These are phyloP conservation scores for Lentinula boryana DNA, from an alignment of 768 basidiomycete genomes.

Conservation along the genomic window DNA sequence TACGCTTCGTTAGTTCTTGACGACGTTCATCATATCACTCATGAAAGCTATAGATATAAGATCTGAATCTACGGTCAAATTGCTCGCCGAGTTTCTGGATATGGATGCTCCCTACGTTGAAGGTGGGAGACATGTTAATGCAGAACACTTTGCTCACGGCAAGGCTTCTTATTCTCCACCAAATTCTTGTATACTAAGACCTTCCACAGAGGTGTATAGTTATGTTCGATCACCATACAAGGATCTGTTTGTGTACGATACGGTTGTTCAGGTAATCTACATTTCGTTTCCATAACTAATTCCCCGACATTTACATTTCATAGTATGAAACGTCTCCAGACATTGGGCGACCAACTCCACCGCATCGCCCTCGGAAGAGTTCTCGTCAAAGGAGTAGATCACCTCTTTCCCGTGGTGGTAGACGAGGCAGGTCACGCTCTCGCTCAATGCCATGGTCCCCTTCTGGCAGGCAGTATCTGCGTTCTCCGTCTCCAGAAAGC, in stretches of 20 bases:
- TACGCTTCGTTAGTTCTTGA: constrained; percentile 60
- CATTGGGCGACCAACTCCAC: constrained; percentile 23
- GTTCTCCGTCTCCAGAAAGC: constrained; percentile 1
- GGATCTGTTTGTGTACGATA: constrained; percentile 80
- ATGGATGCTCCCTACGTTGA: constrained; percentile 54
- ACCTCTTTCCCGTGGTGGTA: not conserved
- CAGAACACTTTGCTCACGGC: constrained; percentile 96
- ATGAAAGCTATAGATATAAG: constrained; percentile 94
- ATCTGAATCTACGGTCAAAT: constrained; percentile 78
- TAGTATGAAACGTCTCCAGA: constrained; percentile 57
- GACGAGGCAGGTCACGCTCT: constrained; percentile 6
- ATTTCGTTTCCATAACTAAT: not conserved
- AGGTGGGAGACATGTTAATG: constrained; percentile 57
- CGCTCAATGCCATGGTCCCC: constrained; percentile 27
- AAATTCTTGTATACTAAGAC: not conserved
- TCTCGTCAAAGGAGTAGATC: not conserved
- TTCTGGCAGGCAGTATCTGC: constrained; percentile 25
- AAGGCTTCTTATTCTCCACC: constrained; percentile 16
- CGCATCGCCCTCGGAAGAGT: constrained; percentile 8
- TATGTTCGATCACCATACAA: constrained; percentile 87
- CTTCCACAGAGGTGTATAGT: constrained; percentile 71
- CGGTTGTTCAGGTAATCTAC: constrained; percentile 63
- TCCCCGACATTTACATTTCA: not conserved
- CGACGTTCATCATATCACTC: constrained; percentile 80
- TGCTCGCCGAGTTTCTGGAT: constrained; percentile 86